These are phyloP conservation scores for Fraxinus floribunda DNA, from an alignment of 305 asterid genomes.

Conservation along the genomic window DNA sequence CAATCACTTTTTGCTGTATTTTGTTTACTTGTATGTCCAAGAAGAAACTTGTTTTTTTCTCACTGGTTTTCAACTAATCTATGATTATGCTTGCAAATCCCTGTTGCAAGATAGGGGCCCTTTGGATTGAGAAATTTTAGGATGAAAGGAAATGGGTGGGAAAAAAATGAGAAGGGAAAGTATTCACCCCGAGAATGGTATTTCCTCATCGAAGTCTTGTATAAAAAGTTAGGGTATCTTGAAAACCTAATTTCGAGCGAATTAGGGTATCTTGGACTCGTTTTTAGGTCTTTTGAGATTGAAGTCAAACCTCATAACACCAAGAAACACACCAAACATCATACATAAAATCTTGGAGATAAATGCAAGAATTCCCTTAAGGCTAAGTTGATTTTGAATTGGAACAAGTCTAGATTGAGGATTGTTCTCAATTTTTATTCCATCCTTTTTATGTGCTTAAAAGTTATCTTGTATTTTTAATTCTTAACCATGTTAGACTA, in stretches of 20 bases:
- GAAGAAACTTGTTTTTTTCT: slow-evolving; percentile 28
- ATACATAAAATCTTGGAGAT: neutral
- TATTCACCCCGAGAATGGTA: neutral
- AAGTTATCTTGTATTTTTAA: no score
- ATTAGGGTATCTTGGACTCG: neutral
- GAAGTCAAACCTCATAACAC: neutral
- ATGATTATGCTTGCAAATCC: slow-evolving; percentile 27
- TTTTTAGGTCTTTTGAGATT: neutral
- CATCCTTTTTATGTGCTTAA: no score
- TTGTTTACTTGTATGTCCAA: neutral
- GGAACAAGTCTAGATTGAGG: no score
- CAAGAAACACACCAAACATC: neutral
- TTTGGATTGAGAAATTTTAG: neutral
- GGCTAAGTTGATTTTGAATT: neutral
- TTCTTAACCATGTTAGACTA: neutral
- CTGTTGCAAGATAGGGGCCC: slow-evolving; percentile 1
- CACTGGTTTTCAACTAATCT: slow-evolving; percentile 14
- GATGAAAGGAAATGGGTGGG: neutral
- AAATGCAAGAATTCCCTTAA: neutral
- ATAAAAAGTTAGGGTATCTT: neutral
- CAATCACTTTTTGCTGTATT: slow-evolving; percentile 27
- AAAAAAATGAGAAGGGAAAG: neutral
- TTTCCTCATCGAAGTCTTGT: neutral
- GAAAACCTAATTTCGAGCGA: neutral
- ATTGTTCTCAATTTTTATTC: no score